Evolutionary conservation across 805 yeast species (phyloP).

Genomic region (Lipomyces yamadae): DNA sequence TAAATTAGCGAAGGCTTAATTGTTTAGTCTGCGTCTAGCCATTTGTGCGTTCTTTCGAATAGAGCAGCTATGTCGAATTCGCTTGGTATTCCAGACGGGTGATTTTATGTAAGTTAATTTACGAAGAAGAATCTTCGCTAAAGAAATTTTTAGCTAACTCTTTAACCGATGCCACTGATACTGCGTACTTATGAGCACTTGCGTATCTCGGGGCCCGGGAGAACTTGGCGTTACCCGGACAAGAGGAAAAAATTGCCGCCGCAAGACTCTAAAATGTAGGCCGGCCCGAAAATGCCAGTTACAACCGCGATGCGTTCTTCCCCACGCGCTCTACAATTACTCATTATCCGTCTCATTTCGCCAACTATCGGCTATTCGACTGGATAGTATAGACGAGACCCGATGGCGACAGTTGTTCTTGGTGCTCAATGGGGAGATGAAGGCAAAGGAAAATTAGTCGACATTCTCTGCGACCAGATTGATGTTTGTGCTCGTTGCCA

Average conservation of each 20-base stretch:
- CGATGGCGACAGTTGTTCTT: slow-evolving; percentile 72
- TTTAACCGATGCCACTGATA: background rate
- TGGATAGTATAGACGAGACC: background rate
- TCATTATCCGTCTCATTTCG: slow-evolving; percentile 1
- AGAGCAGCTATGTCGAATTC: slow-evolving; percentile 23
- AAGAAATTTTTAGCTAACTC: background rate
- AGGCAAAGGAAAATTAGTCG: slow-evolving; percentile 98
- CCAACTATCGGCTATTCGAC: background rate
- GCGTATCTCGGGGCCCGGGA: slow-evolving; percentile 4
- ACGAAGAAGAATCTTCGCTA: background rate
- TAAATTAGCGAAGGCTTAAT: slow-evolving; percentile 24
- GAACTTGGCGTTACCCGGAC: background rate
- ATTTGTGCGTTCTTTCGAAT: slow-evolving; percentile 36
- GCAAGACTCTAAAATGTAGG: background rate
- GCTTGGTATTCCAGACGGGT: slow-evolving; percentile 39
- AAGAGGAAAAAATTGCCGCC: slow-evolving; percentile 4
- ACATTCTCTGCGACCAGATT: slow-evolving; percentile 88
- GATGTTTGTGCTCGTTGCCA: slow-evolving; percentile 96
- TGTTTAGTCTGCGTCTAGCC: slow-evolving; percentile 36
- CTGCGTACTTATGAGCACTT: slow-evolving; percentile 8
- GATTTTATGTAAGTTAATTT: slow-evolving; percentile 24
- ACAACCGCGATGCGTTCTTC: slow-evolving; percentile 21
- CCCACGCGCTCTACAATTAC: background rate
- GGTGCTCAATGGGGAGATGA: slow-evolving; percentile 99
- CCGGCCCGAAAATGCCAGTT: slow-evolving; percentile 7